Conservation (phyloP, 352 stramenopile genomes). For the Peronospora farinosa region DNA sequence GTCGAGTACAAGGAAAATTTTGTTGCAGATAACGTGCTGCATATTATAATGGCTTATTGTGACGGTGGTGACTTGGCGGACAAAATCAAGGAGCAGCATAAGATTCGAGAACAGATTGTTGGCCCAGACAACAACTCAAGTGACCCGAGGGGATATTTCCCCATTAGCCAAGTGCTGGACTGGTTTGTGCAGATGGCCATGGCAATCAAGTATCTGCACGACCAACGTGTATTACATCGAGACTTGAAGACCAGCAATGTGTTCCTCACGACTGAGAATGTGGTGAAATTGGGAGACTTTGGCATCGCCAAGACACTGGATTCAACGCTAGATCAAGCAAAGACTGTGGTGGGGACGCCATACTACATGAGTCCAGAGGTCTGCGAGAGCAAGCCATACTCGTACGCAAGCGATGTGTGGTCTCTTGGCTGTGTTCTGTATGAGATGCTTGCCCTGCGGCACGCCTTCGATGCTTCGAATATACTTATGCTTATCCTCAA, state of each 20-base stretch:
- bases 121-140: slow-evolving; percentile 7
- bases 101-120: slow-evolving; percentile 24
- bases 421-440: slow-evolving; percentile 89
- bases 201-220: slow-evolving; percentile 92
- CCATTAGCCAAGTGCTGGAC: slow-evolving; percentile 59
- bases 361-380: slow-evolving; percentile 94
- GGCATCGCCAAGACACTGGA: slow-evolving; percentile 87
- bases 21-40: slow-evolving; percentile 68
- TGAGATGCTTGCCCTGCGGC: slow-evolving; percentile 80
- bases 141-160: slow-evolving; percentile 43
- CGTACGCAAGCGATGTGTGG: slow-evolving; percentile 90
- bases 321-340: slow-evolving; percentile 79
- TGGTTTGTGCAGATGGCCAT: slow-evolving; percentile 93
- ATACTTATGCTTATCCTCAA: slow-evolving; percentile 80
- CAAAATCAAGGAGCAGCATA: slow-evolving; percentile 51
- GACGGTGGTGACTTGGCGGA: slow-evolving; percentile 84
- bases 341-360: slow-evolving; percentile 88
- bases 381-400: slow-evolving; percentile 89
- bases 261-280: slow-evolving; percentile 78
- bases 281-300: slow-evolving; percentile 91
- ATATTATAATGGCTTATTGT: slow-evolving; percentile 95
- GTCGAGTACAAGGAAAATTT: slow-evolving; percentile 93
- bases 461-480: slow-evolving; percentile 81
- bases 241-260: slow-evolving; percentile 95
- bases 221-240: slow-evolving; percentile 86